A percentile compares a stretch with the other conserved stretches of the same genome.
phyloP scores from a whole-genome alignment of 1,284 basidiomycete species.

The Microstroma glucosiphilum region DNA sequence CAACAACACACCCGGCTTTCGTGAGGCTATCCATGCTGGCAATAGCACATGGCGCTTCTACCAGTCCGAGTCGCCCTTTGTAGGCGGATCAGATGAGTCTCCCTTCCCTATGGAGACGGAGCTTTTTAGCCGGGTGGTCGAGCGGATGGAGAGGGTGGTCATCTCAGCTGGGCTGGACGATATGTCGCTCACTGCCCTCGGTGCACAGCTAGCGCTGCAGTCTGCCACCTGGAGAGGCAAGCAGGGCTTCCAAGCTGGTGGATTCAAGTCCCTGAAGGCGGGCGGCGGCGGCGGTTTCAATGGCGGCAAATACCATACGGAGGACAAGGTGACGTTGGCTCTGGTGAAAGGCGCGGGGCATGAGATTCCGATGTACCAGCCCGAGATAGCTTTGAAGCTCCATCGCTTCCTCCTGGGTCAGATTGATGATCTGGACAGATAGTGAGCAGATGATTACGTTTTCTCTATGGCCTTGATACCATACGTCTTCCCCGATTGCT shows the following conservation, averaged over 20 bases:
- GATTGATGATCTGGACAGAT: conserved; percentile 9
- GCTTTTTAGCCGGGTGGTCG: conserved; percentile 31
- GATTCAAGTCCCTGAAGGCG: conserved; percentile 14
- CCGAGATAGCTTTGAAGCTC: conserved; percentile 29
- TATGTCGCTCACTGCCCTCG: conserved; percentile 35
- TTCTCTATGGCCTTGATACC: too few species aligned
- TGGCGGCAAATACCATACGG: conserved; percentile 21
- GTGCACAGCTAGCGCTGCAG: conserved; percentile 34
- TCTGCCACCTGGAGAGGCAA: conserved; percentile 45
- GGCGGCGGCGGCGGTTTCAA: conserved; percentile 22
- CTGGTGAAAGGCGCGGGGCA: conserved; percentile 20
- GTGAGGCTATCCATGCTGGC: conserved; percentile 38
- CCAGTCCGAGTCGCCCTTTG: conserved; percentile 27
- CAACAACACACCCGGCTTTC: conserved; percentile 34
- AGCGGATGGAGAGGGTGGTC: conserved; percentile 28
- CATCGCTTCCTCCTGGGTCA: conserved; percentile 41
- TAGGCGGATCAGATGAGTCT: conserved; percentile 6
- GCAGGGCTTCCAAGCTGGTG: conserved; percentile 37
- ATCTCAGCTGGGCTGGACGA: conserved; percentile 40
- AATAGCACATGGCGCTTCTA: conserved; percentile 23
- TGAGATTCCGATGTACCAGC: conserved; percentile 24
- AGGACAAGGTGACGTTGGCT: conserved; percentile 36
- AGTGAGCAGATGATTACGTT: too few species aligned
- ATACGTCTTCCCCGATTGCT: too few species aligned
- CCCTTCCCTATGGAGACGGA: conserved; percentile 10